Base-by-base conservation (phyloP, 176 grass and related monocot species). In the Lolium multiflorum region DNA sequence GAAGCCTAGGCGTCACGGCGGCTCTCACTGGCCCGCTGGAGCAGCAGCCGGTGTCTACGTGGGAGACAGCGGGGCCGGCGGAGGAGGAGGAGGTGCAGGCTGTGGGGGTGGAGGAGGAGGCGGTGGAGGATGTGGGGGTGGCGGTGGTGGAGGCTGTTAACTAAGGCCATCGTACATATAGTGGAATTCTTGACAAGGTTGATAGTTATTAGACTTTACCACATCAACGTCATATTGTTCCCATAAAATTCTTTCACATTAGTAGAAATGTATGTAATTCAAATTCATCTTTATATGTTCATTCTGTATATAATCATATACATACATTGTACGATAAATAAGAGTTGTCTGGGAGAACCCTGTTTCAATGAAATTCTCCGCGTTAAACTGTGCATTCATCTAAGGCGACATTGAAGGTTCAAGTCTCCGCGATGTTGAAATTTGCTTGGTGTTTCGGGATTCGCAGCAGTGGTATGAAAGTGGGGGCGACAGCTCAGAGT, bases 1-100 rank as follows among this genome's bases (percentile, higher is more conserved):
- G 24, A 76, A 52, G 48, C 72, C 72, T 31, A 15, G 72, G 16
- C 72, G 72, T 52, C 72, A 52, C 7, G 47, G 72, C 7, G 72
- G 44, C 12, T 74, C 71, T 25, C 24, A 74, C 13, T 74, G 71
- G 71, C 5, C 44, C 0, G 71, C 44, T 15, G 71, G 71, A 49
- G 71, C 71, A 2, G 71, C 71, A 51, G 72, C 0, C 0, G 72
- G 72, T 28, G 48, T 5, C 14, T 75, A 75, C 8, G 47, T 75
- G 22, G 72, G 22, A 8, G 72, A 51, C 3, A 8, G 22, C 13
- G 72, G 54, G 6, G 54, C 11, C 3, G 3, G 70, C 15, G 72
- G 47, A 1, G 61, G 62, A 3, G 62, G 62, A 31, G 63, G 63
- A 0, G 26, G 63, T 3, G 59, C 21, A 12, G 59, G 59, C 4